Percentiles rank a stretch among this genome's conserved stretches.
These are phyloP conservation scores for Oryza punctata DNA, from an alignment of 176 grass and related monocot genomes.

Conservation along the genomic window DNA sequence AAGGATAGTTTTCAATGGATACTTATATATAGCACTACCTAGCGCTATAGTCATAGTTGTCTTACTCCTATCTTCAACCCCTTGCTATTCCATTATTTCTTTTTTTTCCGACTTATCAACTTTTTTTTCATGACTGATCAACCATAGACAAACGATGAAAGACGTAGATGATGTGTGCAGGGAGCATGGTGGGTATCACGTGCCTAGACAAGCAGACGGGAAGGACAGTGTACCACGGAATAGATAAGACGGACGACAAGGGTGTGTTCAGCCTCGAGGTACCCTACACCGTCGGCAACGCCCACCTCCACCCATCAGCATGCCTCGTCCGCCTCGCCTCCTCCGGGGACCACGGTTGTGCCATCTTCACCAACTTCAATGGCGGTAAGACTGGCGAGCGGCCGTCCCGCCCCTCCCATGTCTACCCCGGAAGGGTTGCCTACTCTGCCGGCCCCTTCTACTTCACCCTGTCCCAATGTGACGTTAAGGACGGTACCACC, in stretches of 20 bases:
- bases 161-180: background rate
- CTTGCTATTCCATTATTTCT: no score
- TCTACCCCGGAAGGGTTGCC: constrained; percentile 20
- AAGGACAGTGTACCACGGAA: constrained; percentile 43
- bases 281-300: constrained; percentile 6
- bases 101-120: no score
- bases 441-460: constrained; percentile 69
- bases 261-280: constrained; percentile 62
- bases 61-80: no score
- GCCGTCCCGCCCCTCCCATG: constrained; percentile 30
- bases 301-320: constrained; percentile 16
- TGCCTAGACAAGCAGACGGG: constrained; percentile 51
- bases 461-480: constrained; percentile 54
- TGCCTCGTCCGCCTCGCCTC: constrained; percentile 59
- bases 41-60: no score
- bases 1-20: no score
- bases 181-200: constrained; percentile 59
- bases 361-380: constrained; percentile 71
- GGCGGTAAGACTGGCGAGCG: constrained; percentile 49
- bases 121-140: no score
- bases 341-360: constrained; percentile 54
- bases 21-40: no score
- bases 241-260: constrained; percentile 46
- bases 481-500: background rate
- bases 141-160: no score